Evolutionary conservation across 2,329 filamentous ascomycete genomes (phyloP), one percentile per base, ranked within the genome.

Genomic region (Camptophora hylomeconis): DNA sequence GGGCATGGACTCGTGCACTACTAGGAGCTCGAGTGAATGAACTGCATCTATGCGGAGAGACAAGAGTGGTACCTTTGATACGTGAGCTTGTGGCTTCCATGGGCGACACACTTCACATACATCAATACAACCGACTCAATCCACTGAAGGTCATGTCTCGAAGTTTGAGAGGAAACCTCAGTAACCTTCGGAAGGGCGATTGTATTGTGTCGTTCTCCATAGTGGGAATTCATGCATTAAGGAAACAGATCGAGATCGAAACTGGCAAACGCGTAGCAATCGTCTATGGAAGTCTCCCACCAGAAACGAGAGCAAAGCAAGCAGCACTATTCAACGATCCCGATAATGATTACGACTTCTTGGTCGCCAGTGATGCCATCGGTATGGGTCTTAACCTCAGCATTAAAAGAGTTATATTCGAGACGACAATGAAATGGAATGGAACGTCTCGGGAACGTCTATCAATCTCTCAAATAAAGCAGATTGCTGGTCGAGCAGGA

Each of bases 271-370:
- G 83, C 28, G 92, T 84, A 42, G 89, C 89, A 24, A 81, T 94
- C 31, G 81, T 98, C 2, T 98, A 98, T 51, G 89, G 89, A 20
- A 76, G 77, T 28, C 56, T 98, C 23, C 89, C 89, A 0, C 87
- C 89, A 2, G 89, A 98, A 52, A 93, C 87, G 21, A 72, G 89
- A 37, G 83, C 84, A 3, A 75, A 87, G 48, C 89, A 98, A 57
- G 89, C 89, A 1, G 73, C 74, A 10, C 63, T 95, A 0, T 98
- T 98, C 64, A 98, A 98, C 48, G 81, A 95, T 39, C 86, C 84
- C 0, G 57, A 92, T 49, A 98, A 92, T 50, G 86, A 94, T 35
- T 98, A 94, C 49, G 89, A 98, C 50, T 92, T 75, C 44, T 63
- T 98, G 5, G 86, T 89, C 15, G 89, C 92, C 6, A 94, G 83